A percentile compares a stretch with the other conserved stretches of the same genome.
Conservation (phyloP, 2,329 filamentous ascomycete genomes). For the Neonectria magnoliae region DNA sequence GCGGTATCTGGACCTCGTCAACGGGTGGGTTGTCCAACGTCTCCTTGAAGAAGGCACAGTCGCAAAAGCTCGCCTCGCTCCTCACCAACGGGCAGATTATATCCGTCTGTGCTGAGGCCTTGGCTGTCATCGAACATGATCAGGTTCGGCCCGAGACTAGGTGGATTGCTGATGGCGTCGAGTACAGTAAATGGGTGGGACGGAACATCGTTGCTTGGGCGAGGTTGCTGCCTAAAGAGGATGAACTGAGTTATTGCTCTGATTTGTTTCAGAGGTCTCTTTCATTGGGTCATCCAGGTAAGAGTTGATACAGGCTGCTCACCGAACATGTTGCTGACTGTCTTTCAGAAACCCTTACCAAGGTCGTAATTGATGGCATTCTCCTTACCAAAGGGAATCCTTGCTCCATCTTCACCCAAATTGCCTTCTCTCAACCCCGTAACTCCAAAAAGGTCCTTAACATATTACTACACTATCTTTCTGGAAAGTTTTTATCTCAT, state of each 20-base stretch:
- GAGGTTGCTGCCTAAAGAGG: slow-evolving; percentile 44
- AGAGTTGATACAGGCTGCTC: slow-evolving; percentile 23
- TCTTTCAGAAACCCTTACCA: slow-evolving; percentile 54
- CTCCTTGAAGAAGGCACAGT: slow-evolving; percentile 45
- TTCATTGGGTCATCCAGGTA: slow-evolving; percentile 78
- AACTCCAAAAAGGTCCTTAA: slow-evolving; percentile 41
- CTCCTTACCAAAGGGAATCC: slow-evolving; percentile 45
- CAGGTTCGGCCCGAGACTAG: slow-evolving; percentile 33
- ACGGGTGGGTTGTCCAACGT: slow-evolving; percentile 34
- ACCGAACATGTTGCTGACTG: not conserved
- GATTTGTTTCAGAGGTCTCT: slow-evolving; percentile 68
- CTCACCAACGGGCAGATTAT: slow-evolving; percentile 61
- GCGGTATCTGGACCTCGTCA: slow-evolving; percentile 52
- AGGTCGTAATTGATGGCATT: slow-evolving; percentile 48
- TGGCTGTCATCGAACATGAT: slow-evolving; percentile 56
- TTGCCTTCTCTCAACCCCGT: slow-evolving; percentile 45
- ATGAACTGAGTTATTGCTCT: slow-evolving; percentile 54
- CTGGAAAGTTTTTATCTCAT: slow-evolving; percentile 55
- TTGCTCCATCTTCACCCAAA: slow-evolving; percentile 40
- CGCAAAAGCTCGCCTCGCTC: slow-evolving; percentile 53
- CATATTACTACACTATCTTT: slow-evolving; percentile 52
- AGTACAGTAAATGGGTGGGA: slow-evolving; percentile 79
- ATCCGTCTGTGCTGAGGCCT: slow-evolving; percentile 65
- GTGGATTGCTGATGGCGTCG: slow-evolving; percentile 73
- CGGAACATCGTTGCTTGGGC: slow-evolving; percentile 65